Evolutionary conservation across 2,329 filamentous ascomycete species (phyloP).

Genomic region (Alternaria sp.): DNA sequence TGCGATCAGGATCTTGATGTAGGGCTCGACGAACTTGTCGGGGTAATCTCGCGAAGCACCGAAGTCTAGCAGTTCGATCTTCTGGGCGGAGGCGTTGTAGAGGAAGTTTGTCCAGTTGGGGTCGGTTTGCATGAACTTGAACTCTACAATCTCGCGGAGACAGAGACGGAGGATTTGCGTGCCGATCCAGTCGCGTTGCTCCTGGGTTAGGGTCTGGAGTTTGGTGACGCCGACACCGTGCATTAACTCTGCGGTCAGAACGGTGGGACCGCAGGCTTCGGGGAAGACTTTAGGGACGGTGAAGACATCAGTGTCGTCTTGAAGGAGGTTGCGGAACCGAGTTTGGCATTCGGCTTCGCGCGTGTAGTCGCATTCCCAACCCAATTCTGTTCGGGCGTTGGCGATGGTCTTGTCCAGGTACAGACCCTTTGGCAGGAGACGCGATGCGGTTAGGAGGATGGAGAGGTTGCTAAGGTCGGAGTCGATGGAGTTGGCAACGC

Average conservation of each 20-base stretch:
- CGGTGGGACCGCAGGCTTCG: constrained; percentile 82
- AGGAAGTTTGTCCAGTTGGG: constrained; percentile 99
- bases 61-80: constrained; percentile 92
- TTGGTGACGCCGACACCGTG: constrained; percentile 85
- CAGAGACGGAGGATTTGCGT: constrained; percentile 91
- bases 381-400: constrained; percentile 89
- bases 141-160: constrained; percentile 90
- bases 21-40: constrained; percentile 76
- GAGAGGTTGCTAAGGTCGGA: constrained; percentile 94
- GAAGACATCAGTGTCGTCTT: constrained; percentile 76
- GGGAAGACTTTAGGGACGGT: constrained; percentile 77
- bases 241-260: constrained; percentile 93
- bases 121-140: constrained; percentile 98
- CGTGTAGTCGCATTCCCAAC: constrained; percentile 95
- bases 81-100: constrained; percentile 74
- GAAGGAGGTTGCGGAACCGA: constrained; percentile 78
- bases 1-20: constrained; percentile 79
- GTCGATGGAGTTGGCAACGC: constrained; percentile 93
- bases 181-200: constrained; percentile 93
- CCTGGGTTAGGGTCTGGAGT: constrained; percentile 74
- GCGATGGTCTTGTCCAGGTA: constrained; percentile 98
- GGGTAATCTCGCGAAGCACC: constrained; percentile 90
- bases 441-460: constrained; percentile 86
- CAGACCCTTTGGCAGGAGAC: constrained; percentile 86
- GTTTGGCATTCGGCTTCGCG: constrained; percentile 83